These are phyloP conservation scores for Neospermospora avenae DNA, from an alignment of 2,329 filamentous ascomycete species.

Conservation along the genomic window DNA sequence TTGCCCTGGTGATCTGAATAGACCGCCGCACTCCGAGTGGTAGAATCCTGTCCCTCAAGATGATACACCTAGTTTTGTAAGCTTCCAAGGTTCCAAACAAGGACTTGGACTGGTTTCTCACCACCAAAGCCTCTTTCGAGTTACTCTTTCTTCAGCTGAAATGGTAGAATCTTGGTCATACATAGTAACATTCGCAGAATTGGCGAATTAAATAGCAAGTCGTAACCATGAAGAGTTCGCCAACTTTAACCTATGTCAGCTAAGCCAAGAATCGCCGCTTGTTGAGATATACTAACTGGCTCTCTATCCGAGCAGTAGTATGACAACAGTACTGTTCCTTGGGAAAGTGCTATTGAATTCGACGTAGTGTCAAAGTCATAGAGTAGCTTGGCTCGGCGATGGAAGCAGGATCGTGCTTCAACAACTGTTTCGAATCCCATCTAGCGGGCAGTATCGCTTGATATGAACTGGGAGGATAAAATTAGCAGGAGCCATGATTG, in stretches of 20 bases:
- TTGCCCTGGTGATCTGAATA: constrained; percentile 46
- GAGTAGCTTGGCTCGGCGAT: constrained; percentile 42
- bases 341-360: constrained; percentile 29
- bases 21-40: constrained; percentile 48
- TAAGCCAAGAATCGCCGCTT: background rate
- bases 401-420: constrained; percentile 43
- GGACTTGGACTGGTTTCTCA: constrained; percentile 21
- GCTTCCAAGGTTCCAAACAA: background rate
- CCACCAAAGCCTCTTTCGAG: constrained; percentile 53
- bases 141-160: constrained; percentile 39
- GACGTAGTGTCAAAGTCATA: constrained; percentile 34
- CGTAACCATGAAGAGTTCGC: constrained; percentile 48
- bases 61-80: constrained; percentile 35
- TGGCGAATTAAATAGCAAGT: constrained; percentile 48
- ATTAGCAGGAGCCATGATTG: background rate
- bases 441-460: constrained; percentile 9
- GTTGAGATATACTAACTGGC: background rate
- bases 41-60: constrained; percentile 50
- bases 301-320: constrained; percentile 11
- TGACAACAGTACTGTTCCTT: constrained; percentile 28
- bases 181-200: constrained; percentile 43
- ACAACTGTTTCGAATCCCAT: constrained; percentile 43
- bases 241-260: background rate
- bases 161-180: constrained; percentile 36
- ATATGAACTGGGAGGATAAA: constrained; percentile 3